Percentiles rank a stretch among this genome's conserved stretches.
These are phyloP conservation scores for Apiospora hydei DNA, from an alignment of 2,329 filamentous ascomycete genomes.

Conservation along the genomic window DNA sequence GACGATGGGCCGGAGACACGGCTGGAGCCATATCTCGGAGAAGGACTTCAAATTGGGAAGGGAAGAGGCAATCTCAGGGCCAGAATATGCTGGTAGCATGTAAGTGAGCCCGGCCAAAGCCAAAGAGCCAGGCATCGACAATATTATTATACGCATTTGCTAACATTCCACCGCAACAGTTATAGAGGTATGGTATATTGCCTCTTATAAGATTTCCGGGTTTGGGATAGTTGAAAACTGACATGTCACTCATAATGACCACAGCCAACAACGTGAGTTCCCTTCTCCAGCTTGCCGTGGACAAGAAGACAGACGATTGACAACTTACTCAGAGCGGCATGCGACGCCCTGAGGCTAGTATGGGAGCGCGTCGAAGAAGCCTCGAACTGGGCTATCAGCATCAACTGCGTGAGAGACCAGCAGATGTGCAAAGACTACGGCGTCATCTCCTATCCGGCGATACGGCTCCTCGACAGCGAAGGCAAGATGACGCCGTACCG, in stretches of 20 bases:
- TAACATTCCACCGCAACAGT: conserved; percentile 27
- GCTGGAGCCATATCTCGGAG: conserved; percentile 37
- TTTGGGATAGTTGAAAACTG: neutral
- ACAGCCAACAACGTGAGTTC: conserved; percentile 22
- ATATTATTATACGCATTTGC: neutral
- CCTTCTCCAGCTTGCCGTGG: neutral
- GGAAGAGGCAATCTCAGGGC: conserved; percentile 31
- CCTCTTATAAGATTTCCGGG: neutral
- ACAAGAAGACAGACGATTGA: neutral
- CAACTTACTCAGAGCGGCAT: conserved; percentile 37
- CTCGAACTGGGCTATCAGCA: conserved; percentile 39
- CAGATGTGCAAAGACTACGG: conserved; percentile 50
- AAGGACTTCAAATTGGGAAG: conserved; percentile 35
- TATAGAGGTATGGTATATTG: conserved; percentile 32
- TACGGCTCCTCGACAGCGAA: conserved; percentile 50
- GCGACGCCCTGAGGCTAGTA: conserved; percentile 45
- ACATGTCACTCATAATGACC: neutral
- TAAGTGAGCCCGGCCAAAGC: conserved; percentile 33
- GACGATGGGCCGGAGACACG: conserved; percentile 23
- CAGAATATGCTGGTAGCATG: conserved; percentile 40
- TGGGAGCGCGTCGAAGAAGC: conserved; percentile 41
- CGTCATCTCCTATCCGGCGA: conserved; percentile 54
- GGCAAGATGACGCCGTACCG: conserved; percentile 49
- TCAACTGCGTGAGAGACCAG: conserved; percentile 49
- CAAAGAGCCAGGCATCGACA: neutral